Percentiles rank a stretch among this genome's conserved stretches.
Conservation (phyloP, 768 basidiomycete genomes). For the Pleurotus pulmonarius region DNA sequence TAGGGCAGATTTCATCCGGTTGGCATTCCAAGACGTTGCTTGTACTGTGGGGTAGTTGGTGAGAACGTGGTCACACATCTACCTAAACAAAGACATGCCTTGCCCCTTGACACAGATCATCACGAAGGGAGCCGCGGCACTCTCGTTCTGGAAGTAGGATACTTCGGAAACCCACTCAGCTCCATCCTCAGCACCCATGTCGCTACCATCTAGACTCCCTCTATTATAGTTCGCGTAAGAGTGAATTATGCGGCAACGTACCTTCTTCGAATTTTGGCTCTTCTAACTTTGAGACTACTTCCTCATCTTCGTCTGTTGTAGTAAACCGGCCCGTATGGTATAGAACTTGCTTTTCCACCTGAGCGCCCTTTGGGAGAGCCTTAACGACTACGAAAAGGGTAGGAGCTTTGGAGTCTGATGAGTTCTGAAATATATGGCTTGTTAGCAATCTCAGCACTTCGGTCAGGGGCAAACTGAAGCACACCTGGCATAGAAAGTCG, state of each 20-base stretch:
- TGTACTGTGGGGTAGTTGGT: too few species aligned
- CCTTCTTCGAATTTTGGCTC: slow-evolving; percentile 39
- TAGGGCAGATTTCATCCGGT: not conserved
- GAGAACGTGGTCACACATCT: too few species aligned
- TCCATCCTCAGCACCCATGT: slow-evolving; percentile 12
- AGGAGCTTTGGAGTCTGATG: slow-evolving; percentile 17
- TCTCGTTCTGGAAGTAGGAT: slow-evolving; percentile 33
- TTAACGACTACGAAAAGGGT: slow-evolving; percentile 61
- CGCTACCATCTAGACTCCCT: slow-evolving; percentile 7
- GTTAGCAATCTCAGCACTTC: slow-evolving; percentile 1
- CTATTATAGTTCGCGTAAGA: not conserved
- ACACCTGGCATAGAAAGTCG: slow-evolving; percentile 18
- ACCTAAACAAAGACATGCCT: slow-evolving; percentile 17
- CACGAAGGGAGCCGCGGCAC: slow-evolving; percentile 35
- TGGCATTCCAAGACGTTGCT: too few species aligned
- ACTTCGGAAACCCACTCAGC: slow-evolving; percentile 38
- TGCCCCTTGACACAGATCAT: slow-evolving; percentile 39
- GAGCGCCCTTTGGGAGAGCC: slow-evolving; percentile 66
- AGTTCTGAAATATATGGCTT: not conserved
- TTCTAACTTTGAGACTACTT: slow-evolving; percentile 31
- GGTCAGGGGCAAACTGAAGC: slow-evolving; percentile 10
- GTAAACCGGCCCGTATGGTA: slow-evolving; percentile 62
- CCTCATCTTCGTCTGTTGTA: slow-evolving; percentile 44
- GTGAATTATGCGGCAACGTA: slow-evolving; percentile 13
- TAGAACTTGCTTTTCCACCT: slow-evolving; percentile 74